phyloP scores from a whole-genome alignment of 2,329 filamentous ascomycete species.

The Pestalotiopsis sp. region DNA sequence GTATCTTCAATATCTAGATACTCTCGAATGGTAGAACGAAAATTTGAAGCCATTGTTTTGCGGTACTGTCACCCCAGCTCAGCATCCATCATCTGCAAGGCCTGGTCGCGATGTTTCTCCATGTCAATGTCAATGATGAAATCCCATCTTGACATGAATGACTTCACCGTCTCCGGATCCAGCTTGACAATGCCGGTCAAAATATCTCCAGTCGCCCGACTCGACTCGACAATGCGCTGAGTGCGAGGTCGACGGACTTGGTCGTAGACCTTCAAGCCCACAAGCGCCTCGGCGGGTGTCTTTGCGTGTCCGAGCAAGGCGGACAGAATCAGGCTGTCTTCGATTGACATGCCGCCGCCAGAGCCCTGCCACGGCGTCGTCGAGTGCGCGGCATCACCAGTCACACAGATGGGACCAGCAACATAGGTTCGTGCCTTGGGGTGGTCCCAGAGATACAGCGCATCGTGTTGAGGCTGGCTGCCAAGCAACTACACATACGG shows the following conservation, averaged over 20 bases:
- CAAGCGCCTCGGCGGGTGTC: conserved; percentile 12
- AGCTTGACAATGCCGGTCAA: conserved; percentile 14
- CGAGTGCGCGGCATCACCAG: conserved; percentile 6
- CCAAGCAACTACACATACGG: conserved; percentile 23
- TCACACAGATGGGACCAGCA: background rate
- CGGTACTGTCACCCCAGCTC: conserved; percentile 2
- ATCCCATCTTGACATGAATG: conserved; percentile 19
- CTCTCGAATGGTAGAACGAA: no score
- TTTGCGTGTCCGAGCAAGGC: conserved; percentile 19
- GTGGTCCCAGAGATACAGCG: conserved; percentile 26
- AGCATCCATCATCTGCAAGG: conserved; percentile 18
- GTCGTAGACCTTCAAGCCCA: conserved; percentile 20
- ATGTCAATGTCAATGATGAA: conserved; percentile 24
- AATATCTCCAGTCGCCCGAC: conserved; percentile 19
- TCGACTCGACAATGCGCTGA: conserved; percentile 24
- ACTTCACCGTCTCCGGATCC: conserved; percentile 10
- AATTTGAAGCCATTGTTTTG: no score
- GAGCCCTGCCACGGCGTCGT: conserved; percentile 4
- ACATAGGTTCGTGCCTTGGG: conserved; percentile 9
- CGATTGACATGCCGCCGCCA: conserved; percentile 5
- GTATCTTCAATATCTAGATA: no score
- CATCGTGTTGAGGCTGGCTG: conserved; percentile 18
- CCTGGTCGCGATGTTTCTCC: conserved; percentile 19
- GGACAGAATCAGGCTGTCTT: conserved; percentile 13
- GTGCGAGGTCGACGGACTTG: conserved; percentile 20